These are phyloP conservation scores for Ascochyta viciae-villosae DNA, from an alignment of 2,329 filamentous ascomycete genomes.

Conservation along the genomic window DNA sequence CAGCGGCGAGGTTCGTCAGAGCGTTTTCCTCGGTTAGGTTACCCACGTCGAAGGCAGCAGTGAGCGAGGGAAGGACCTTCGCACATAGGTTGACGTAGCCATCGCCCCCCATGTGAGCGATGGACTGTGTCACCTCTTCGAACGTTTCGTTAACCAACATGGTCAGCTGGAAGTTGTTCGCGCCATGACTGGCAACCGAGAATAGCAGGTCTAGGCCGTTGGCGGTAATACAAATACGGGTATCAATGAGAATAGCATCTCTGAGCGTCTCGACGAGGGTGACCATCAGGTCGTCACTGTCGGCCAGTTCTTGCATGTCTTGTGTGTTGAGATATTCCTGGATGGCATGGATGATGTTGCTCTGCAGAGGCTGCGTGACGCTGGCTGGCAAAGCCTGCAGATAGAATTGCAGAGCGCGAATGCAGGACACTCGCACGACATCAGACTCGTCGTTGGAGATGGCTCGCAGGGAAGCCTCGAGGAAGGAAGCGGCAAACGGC, in stretches of 20 bases:
- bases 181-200: slow-evolving; percentile 84
- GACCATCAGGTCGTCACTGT: slow-evolving; percentile 90
- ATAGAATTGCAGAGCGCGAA: slow-evolving; percentile 81
- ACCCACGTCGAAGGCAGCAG: slow-evolving; percentile 86
- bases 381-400: slow-evolving; percentile 61
- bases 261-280: slow-evolving; percentile 87
- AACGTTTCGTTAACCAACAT: slow-evolving; percentile 89
- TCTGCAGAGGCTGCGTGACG: slow-evolving; percentile 65
- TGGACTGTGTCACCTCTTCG: slow-evolving; percentile 78
- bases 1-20: slow-evolving; percentile 84
- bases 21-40: slow-evolving; percentile 84
- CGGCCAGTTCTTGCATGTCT: slow-evolving; percentile 81
- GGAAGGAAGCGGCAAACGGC: slow-evolving; percentile 65
- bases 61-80: slow-evolving; percentile 87
- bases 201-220: slow-evolving; percentile 86
- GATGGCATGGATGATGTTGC: slow-evolving; percentile 65
- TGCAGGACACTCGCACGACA: slow-evolving; percentile 89
- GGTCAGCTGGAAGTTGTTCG: slow-evolving; percentile 88
- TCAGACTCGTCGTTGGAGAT: slow-evolving; percentile 80
- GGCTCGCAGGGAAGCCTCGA: slow-evolving; percentile 76
- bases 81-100: slow-evolving; percentile 80
- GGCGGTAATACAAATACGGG: slow-evolving; percentile 74
- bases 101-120: slow-evolving; percentile 69
- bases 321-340: slow-evolving; percentile 78
- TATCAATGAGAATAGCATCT: slow-evolving; percentile 81